Conservation (phyloP, 2,329 filamentous ascomycete species). For the Chaetomium sp. region DNA sequence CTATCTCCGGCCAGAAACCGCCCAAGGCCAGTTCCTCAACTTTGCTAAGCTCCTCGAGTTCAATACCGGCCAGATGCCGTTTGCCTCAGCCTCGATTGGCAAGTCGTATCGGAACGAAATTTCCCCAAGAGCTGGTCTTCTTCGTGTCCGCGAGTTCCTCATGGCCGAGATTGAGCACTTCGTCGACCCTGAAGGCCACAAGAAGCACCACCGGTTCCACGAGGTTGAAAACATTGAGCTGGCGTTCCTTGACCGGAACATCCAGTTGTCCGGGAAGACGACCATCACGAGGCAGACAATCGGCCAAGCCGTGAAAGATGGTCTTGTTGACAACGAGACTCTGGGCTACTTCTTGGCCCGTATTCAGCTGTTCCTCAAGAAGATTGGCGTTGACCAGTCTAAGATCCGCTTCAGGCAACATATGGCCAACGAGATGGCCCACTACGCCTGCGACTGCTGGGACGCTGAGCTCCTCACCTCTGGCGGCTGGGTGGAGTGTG, state of each 20-base stretch:
- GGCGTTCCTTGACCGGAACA: slow-evolving; percentile 73
- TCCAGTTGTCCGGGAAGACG: slow-evolving; percentile 82
- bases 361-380: slow-evolving; percentile 83
- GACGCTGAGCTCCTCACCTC: slow-evolving; percentile 88
- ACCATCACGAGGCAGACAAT: slow-evolving; percentile 66
- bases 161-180: slow-evolving; percentile 99
- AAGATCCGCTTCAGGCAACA: slow-evolving; percentile 97
- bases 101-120: slow-evolving; percentile 99
- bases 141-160: slow-evolving; percentile 92
- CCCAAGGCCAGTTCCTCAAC: slow-evolving; percentile 96
- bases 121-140: slow-evolving; percentile 80
- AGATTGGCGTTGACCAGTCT: slow-evolving; percentile 75
- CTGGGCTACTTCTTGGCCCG: slow-evolving; percentile 95
- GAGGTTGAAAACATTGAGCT: slow-evolving; percentile 82
- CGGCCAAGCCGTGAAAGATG: slow-evolving; percentile 75
- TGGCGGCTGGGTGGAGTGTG: slow-evolving; percentile 97
- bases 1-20: slow-evolving; percentile 88
- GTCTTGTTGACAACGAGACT: slow-evolving; percentile 92
- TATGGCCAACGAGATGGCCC: slow-evolving; percentile 72
- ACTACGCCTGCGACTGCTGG: slow-evolving; percentile 97
- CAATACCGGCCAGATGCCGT: slow-evolving; percentile 92
- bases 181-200: slow-evolving; percentile 88
- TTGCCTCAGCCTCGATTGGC: slow-evolving; percentile 93
- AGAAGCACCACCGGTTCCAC: slow-evolving; percentile 84
- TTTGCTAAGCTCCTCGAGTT: slow-evolving; percentile 95